Percentiles rank a stretch among this genome's conserved stretches.
Conservation (phyloP, 805 yeast genomes). For the Candida silvicultrix region DNA sequence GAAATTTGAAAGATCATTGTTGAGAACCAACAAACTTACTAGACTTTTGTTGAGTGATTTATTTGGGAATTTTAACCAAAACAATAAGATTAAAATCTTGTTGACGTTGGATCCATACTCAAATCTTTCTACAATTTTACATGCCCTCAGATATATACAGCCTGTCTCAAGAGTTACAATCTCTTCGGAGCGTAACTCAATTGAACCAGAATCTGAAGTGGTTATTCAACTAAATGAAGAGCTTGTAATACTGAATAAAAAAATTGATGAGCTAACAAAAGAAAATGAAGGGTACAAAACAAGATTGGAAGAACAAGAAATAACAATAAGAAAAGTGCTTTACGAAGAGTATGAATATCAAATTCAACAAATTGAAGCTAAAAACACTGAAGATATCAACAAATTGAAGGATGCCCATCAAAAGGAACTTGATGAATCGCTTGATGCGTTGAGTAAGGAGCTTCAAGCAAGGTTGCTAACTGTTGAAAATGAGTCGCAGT, state of each 20-base stretch:
- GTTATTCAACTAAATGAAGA: conserved; percentile 12
- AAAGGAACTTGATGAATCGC: conserved; percentile 24
- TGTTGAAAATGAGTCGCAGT: conserved; percentile 17
- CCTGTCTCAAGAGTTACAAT: conserved; percentile 21
- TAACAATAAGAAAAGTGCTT: conserved; percentile 25
- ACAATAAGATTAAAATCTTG: conserved; percentile 18
- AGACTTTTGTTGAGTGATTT: conserved; percentile 42
- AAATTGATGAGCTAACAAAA: conserved; percentile 13
- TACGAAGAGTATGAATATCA: conserved; percentile 26
- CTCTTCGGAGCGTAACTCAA: conserved; percentile 13
- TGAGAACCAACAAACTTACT: conserved; percentile 43
- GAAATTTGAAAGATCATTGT: conserved; percentile 32
- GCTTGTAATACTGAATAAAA: conserved; percentile 10
- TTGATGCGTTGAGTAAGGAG: conserved; percentile 24
- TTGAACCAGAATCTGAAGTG: conserved; percentile 9
- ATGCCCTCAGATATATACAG: conserved; percentile 22
- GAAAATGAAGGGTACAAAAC: conserved; percentile 20
- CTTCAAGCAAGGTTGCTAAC: conserved; percentile 25
- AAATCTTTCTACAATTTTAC: conserved; percentile 13
- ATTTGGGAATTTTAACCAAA: conserved; percentile 15
- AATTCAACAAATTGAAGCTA: conserved; percentile 29
- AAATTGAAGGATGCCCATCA: conserved; percentile 24
- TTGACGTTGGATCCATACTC: conserved; percentile 22
- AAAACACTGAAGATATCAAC: conserved; percentile 26
- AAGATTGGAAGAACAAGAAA: conserved; percentile 17